phyloP scores from a whole-genome alignment of 78 protist species.

The slime mould (Dictyostelium discoideum) region dicty_2.7 NC_007091.3:1239501-1240000 shows the following conservation, averaged over 20 bases:
- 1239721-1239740: constrained; percentile 87
- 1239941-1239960: constrained; percentile 99
- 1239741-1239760: constrained; percentile 74
- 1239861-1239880: constrained; percentile 93
- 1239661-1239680: constrained; percentile 99
- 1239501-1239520: constrained; percentile 88
- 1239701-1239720: constrained; percentile 98
- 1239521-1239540: constrained; percentile 84
- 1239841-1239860: constrained; percentile 98
- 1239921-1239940: constrained; percentile 94
- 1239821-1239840: constrained; percentile 95
- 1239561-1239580: constrained; percentile 98
- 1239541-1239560: constrained; percentile 95
- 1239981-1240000: constrained; percentile 93
- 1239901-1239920: constrained; percentile 93
- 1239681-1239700: constrained; percentile 99
- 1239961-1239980: constrained; percentile 98
- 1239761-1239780: constrained; percentile 91
- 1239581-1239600: constrained; percentile 99
- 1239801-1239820: constrained; percentile 94
- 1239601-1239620: constrained; percentile 98
- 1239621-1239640: constrained; percentile 99
- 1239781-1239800: constrained; percentile 95
- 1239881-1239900: constrained; percentile 86
- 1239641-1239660: constrained; percentile 98